Conservation (phyloP, 2,329 filamentous ascomycete species). For the Sporothrix schenckii region DNA sequence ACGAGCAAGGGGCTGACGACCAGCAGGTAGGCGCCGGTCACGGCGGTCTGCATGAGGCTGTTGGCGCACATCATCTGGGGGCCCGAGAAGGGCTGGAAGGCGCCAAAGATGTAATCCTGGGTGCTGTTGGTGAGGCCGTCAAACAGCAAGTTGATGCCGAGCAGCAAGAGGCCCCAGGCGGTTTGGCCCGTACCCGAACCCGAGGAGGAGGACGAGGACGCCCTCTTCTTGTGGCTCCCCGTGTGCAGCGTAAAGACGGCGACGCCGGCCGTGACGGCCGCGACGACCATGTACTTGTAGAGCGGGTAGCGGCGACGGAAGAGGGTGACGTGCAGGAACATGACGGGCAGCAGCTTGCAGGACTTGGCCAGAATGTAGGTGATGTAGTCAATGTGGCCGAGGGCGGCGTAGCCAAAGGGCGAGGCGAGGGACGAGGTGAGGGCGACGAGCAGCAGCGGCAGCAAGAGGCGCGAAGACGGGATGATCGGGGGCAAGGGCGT, state of each 20-base stretch:
- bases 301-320: constrained; percentile 88
- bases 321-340: constrained; percentile 91
- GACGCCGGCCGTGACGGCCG: constrained; percentile 87
- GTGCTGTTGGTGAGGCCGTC: constrained; percentile 96
- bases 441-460: constrained; percentile 80
- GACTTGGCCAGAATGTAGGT: constrained; percentile 97
- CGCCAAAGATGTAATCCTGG: constrained; percentile 88
- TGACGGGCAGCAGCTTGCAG: constrained; percentile 98
- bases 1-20: constrained; percentile 79
- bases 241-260: constrained; percentile 92
- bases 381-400: constrained; percentile 95
- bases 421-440: constrained; percentile 85
- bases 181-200: constrained; percentile 54
- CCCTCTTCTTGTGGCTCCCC: constrained; percentile 55
- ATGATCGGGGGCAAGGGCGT: constrained; percentile 67
- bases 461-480: constrained; percentile 72
- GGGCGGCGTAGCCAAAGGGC: constrained; percentile 92
- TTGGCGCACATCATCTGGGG: constrained; percentile 99
- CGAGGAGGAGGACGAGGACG: neutral
- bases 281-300: constrained; percentile 95
- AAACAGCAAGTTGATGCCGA: constrained; percentile 88
- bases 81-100: constrained; percentile 79
- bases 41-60: constrained; percentile 79
- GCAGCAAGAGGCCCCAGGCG: constrained; percentile 77
- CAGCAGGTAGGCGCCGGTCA: constrained; percentile 77